A percentile compares a stretch with the other conserved stretches of the same genome.
These are phyloP conservation scores for Colletotrichum incanum DNA, from an alignment of 2,329 filamentous ascomycete genomes.

Conservation along the genomic window DNA sequence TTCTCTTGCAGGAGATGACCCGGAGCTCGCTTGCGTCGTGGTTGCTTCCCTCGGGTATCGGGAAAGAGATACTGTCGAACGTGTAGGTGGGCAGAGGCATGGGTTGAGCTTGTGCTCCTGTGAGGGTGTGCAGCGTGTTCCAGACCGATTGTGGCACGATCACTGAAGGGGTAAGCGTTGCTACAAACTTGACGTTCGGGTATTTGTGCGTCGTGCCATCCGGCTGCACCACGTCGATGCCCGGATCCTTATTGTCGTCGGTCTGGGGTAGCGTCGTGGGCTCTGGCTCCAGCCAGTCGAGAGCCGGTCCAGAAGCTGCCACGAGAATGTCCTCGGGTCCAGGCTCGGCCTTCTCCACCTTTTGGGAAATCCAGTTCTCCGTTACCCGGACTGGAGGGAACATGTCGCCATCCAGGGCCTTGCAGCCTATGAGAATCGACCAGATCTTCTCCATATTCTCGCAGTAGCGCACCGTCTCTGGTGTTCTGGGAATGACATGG, in stretches of 20 bases:
- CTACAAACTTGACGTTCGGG: conserved; percentile 82
- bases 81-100: conserved; percentile 60
- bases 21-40: conserved; percentile 73
- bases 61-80: conserved; percentile 73
- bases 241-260: conserved; percentile 63
- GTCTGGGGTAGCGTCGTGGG: conserved; percentile 70
- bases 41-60: conserved; percentile 62
- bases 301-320: conserved; percentile 56
- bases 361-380: conserved; percentile 80
- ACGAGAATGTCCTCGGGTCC: conserved; percentile 59
- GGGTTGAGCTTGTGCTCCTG: conserved; percentile 62
- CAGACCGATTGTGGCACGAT: conserved; percentile 77
- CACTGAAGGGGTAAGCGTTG: conserved; percentile 81
- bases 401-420: conserved; percentile 59
- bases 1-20: conserved; percentile 66
- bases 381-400: conserved; percentile 79
- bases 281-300: conserved; percentile 83
- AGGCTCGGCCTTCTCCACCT: conserved; percentile 72
- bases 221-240: conserved; percentile 68
- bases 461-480: conserved; percentile 56
- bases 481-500: conserved; percentile 58
- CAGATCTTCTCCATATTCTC: conserved; percentile 69
- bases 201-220: conserved; percentile 65
- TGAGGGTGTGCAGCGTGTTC: conserved; percentile 72
- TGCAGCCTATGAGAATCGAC: conserved; percentile 79